Conservation (phyloP, 176 grass and related monocot genomes). For the Triticum aestivum region DNA sequence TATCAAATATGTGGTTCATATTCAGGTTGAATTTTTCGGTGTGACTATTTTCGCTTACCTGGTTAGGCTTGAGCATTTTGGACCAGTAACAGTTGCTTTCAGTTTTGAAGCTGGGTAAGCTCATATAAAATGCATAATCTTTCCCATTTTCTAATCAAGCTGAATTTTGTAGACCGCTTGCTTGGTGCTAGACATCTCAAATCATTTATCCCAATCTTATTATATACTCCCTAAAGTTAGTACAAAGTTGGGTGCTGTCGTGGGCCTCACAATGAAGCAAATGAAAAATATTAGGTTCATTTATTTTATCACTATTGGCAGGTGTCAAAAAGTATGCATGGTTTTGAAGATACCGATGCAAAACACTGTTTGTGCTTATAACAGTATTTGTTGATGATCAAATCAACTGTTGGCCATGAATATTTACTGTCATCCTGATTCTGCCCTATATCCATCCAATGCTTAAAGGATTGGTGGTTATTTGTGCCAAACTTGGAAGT, state of each 20-base stretch:
- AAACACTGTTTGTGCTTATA: neutral
- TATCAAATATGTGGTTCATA: slow-evolving; percentile 27
- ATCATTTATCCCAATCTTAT: neutral
- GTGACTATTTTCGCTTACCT: neutral
- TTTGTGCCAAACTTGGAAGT: neutral
- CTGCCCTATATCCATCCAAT: neutral
- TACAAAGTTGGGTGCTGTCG: too few relatives aligned
- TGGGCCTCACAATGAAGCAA: neutral
- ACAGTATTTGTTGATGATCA: neutral
- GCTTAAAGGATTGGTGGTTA: neutral
- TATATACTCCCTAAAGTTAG: neutral
- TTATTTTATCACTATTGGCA: neutral
- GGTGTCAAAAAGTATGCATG: neutral
- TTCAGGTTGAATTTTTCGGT: neutral
- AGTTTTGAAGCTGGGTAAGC: slow-evolving; percentile 9
- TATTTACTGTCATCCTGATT: neutral
- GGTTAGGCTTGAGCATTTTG: slow-evolving; percentile 22
- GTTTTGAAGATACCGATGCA: neutral
- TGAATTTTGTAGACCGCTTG: slow-evolving; percentile 7
- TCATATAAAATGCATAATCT: slow-evolving; percentile 13
- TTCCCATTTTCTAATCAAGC: neutral
- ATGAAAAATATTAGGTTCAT: neutral
- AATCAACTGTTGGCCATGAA: neutral
- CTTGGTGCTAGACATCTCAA: slow-evolving; percentile 13
- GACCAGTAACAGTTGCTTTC: slow-evolving; percentile 5